Percentiles rank a stretch among this genome's conserved stretches.
Conservation (phyloP, 2,329 filamentous ascomycete genomes). For the Cladophialophora psammophila region DNA sequence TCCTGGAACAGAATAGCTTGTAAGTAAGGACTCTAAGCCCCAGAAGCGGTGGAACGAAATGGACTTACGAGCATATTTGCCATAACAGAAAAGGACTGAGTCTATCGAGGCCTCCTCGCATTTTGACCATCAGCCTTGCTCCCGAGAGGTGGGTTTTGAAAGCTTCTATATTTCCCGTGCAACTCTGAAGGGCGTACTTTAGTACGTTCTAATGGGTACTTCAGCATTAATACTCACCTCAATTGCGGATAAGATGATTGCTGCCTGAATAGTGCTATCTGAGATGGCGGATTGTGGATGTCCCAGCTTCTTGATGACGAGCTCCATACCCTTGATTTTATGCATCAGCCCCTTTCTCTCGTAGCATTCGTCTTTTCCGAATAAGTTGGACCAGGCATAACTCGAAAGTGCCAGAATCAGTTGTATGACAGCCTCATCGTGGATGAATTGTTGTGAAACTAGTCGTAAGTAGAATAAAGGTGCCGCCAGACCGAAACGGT, state of each 20-base stretch:
- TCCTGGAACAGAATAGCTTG: background rate
- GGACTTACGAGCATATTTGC: constrained; percentile 13
- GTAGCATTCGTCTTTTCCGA: background rate
- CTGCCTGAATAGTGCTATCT: constrained; percentile 6
- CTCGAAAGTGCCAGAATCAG: constrained; percentile 2
- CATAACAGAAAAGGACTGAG: background rate
- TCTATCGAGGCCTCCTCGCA: constrained; percentile 5
- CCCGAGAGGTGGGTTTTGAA: background rate
- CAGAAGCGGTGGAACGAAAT: background rate
- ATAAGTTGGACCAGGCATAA: background rate
- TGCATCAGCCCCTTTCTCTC: background rate
- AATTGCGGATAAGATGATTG: constrained; percentile 5
- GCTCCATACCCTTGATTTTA: background rate
- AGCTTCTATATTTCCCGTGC: background rate
- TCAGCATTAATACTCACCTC: constrained; percentile 6
- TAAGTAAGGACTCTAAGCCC: background rate
- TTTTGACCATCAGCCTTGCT: constrained; percentile 8
- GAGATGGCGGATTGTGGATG: background rate
- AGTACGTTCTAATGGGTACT: background rate
- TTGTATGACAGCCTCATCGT: constrained; percentile 9
- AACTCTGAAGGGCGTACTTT: background rate
- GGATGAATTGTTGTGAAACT: constrained; percentile 2
- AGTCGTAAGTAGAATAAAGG: constrained; percentile 5
- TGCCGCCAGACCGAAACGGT: background rate
- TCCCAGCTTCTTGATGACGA: background rate